Evolutionary conservation across 2,329 filamentous ascomycete genomes (phyloP), one percentile per base, ranked within the genome.

Genomic region (Gnomoniopsis sp.): DNA sequence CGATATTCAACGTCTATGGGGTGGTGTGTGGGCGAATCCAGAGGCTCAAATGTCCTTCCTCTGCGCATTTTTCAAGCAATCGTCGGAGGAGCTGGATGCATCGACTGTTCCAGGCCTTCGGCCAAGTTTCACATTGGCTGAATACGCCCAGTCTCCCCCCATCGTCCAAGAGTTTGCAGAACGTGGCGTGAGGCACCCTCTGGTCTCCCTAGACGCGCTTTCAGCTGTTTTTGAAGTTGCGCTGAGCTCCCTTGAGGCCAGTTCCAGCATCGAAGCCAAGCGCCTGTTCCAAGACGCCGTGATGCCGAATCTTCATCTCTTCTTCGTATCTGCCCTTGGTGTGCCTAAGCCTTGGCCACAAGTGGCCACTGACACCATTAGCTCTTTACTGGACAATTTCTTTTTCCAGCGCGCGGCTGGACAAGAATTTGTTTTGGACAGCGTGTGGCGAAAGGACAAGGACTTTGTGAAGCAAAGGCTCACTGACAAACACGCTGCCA

Each of bases 31-130:
- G 93, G 86, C 88, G 62, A 85, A 96, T 65, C 84, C 89, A 15
- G 87, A 96, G 62, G 91, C 95, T 0, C 93, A 98, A 64, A 78
- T 99, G 38, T 96, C 93, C n/a, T 97, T 98, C 70, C 85, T 98
- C 55, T 88, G 89, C 63, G 92, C 92, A 19, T 97, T 93, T 70
- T 81, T 93, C 22, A 90, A 89, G 3, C 82, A 93, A 58, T 84
- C 83, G 14, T 82, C 88, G 0, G 84, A 90, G 30, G 85, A 93
- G 67, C 81, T 96, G 26, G 92, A 98, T 70, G 89, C 91, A 3
- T 89, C 87, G 14, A 89, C 89, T 38, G 95, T 98, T 59, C 93
- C 92, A 1, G 86, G 88, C 36, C 81, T 98, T 38, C 85, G 90
- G 57, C 83, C 86, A 23, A 91, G 91, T 2, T 96, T 97, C 69